Conservation (phyloP, 192 early-diverging fungal genomes). For the Dimargaris xerosporica region DNA sequence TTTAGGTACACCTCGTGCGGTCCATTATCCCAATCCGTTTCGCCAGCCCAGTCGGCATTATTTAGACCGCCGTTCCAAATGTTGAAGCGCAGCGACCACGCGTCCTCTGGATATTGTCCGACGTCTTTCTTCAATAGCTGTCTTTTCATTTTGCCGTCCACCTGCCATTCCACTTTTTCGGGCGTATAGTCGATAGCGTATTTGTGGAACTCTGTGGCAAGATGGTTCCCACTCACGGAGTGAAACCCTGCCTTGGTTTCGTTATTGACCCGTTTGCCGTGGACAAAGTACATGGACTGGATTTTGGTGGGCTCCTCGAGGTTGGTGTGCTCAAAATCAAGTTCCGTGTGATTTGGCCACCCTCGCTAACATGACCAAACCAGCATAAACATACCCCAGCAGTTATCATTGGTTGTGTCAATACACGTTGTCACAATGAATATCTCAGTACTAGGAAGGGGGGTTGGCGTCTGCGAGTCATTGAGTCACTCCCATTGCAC, state of each 20-base stretch:
- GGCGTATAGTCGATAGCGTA: background rate
- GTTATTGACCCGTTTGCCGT: background rate
- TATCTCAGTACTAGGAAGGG: too few species aligned
- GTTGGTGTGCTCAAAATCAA: background rate
- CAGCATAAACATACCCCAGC: background rate
- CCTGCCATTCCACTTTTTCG: background rate
- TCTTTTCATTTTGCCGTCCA: background rate
- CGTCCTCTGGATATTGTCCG: background rate
- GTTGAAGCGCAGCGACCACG: background rate
- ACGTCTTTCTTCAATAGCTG: background rate
- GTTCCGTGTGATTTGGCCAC: background rate
- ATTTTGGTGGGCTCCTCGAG: background rate
- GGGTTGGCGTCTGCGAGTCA: too few species aligned
- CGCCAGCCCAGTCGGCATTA: background rate
- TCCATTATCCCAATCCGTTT: background rate
- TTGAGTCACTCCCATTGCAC: background rate
- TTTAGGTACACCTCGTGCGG: background rate
- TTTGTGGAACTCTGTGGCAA: background rate
- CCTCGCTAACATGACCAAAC: background rate
- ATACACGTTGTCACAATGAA: too few species aligned
- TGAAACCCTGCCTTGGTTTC: background rate
- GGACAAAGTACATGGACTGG: slow-evolving; percentile 5
- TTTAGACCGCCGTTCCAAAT: background rate
- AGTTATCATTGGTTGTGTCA: background rate
- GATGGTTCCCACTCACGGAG: background rate